These are phyloP conservation scores for Saturnispora ahearnii DNA, from an alignment of 805 yeast genomes.

Conservation along the genomic window DNA sequence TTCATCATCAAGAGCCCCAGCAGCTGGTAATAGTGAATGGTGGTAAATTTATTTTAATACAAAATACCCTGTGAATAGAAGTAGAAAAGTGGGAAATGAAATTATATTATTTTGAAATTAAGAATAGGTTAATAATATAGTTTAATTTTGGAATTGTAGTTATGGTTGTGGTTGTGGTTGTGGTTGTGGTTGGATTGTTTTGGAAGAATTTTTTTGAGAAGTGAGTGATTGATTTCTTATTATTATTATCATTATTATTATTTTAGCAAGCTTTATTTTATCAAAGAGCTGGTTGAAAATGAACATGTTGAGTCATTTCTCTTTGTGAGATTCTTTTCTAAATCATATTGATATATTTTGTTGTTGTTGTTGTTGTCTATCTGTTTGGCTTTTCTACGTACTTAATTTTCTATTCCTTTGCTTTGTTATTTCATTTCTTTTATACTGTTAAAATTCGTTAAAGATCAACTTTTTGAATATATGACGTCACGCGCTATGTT, in stretches of 20 bases:
- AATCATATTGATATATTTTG: background rate
- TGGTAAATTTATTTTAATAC: slow-evolving; percentile 20
- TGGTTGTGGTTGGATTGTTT: background rate
- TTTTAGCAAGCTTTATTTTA: slow-evolving; percentile 1
- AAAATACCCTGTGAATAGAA: slow-evolving; percentile 2
- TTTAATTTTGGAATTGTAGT: background rate
- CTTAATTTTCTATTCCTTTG: slow-evolving; percentile 4
- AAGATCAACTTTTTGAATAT: background rate
- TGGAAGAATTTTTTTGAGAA: slow-evolving; percentile 3
- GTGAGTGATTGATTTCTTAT: background rate
- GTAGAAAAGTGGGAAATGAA: background rate
- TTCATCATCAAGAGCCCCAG: slow-evolving; percentile 11
- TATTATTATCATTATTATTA: background rate
- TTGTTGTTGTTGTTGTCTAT: background rate
- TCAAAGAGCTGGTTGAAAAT: slow-evolving; percentile 3
- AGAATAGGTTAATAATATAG: background rate
- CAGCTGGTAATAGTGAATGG: slow-evolving; percentile 24
- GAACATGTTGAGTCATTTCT: slow-evolving; percentile 1
- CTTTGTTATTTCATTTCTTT: slow-evolving; percentile 2
- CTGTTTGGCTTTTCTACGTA: slow-evolving; percentile 2
- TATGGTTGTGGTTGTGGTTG: background rate
- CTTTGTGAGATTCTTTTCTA: slow-evolving; percentile 8
- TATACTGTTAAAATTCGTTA: background rate
- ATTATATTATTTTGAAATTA: too few species aligned
- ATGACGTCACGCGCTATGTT: slow-evolving; percentile 1